These are phyloP conservation scores for Chaetomium olivaceum DNA, from an alignment of 2,329 filamentous ascomycete species.

Conservation along the genomic window DNA sequence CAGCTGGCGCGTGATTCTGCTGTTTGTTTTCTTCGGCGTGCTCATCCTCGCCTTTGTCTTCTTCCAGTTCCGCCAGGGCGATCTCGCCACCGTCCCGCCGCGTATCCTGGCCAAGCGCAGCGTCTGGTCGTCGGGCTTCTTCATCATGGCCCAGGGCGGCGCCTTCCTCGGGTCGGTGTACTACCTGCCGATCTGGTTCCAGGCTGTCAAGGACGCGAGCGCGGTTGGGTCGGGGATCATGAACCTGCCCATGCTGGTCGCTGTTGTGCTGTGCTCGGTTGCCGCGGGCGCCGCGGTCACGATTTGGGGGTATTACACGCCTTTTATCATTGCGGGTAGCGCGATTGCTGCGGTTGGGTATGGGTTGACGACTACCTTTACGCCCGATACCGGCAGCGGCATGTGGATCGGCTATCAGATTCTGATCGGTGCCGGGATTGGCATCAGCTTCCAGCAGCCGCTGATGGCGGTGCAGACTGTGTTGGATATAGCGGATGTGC, in stretches of 20 bases:
- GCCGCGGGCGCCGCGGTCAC: conserved; percentile 38
- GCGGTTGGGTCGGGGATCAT: conserved; percentile 42
- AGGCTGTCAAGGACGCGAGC: conserved; percentile 41
- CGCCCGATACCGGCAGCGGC: conserved; percentile 36
- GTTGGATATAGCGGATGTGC: conserved; percentile 43
- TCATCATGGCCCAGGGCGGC: conserved; percentile 40
- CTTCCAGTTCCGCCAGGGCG: conserved; percentile 41
- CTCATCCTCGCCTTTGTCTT: conserved; percentile 38
- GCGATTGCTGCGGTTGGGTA: conserved; percentile 37
- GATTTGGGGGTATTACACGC: conserved; percentile 44
- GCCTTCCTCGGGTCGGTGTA: conserved; percentile 37
- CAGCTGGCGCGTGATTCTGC: conserved; percentile 41
- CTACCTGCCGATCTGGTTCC: conserved; percentile 44
- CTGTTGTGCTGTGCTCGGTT: conserved; percentile 38
- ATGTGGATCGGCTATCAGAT: conserved; percentile 49
- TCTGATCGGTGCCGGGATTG: conserved; percentile 44
- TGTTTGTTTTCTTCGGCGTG: conserved; percentile 42
- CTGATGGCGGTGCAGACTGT: conserved; percentile 48
- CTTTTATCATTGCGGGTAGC: conserved; percentile 41
- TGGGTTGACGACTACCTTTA: conserved; percentile 44
- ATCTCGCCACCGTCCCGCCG: conserved; percentile 46
- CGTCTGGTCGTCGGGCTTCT: conserved; percentile 38
- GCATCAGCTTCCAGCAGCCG: conserved; percentile 46
- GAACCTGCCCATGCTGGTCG: conserved; percentile 41
- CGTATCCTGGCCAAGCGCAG: conserved; percentile 43